Evolutionary conservation across 2,329 filamentous ascomycete species (phyloP), one percentile per base, ranked within the genome.

Genomic region (Didymella sp.): DNA sequence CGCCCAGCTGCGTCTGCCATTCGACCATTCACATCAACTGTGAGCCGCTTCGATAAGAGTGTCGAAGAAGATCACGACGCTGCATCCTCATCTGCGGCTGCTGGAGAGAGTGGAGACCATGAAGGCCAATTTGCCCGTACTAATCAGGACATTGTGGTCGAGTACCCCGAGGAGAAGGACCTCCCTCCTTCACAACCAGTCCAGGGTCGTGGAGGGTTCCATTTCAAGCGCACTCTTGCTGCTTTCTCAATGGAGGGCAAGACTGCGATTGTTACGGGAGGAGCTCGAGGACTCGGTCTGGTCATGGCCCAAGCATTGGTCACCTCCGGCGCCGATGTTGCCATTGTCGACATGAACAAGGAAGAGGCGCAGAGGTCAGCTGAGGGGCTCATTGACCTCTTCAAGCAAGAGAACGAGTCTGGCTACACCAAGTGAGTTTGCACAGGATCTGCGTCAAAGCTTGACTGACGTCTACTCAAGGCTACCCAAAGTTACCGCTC

Each of bases 281-380:
- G 93, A 72, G 94, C 94, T 24, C 84, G 93, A 72, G 94, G 94
- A 7, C 78, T 98, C 56, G 94, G 94, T 35, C 81, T 97, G 59
- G 92, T 96, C 67, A 97, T 98, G 90, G 90, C 89, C 48, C 92
- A 96, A 80, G 92, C 90, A 43, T 86, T 96, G 77, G 90, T 96
- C 50, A 88, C 91, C 50, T 95, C 90, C 51, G 94, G 94, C 49
- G 90, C 91, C 9, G 89, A 96, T 75, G 83, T 97, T 60, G 94
- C 94, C 38, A 90, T 98, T 76, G 92, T 97, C 37, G 94, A 98
- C 76, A 82, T 97, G 80, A 96, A 98, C 79, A 89, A 91, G 81
- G 89, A 94, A 37, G 92, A 96, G 78, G 94, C 91, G 9, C 83
- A 89, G 72, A 86, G 86, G 68, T 90, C 95, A 73, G 92, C 92